Base-by-base conservation (phyloP, 108 stramenopile genomes). In the Skeletonema grethae region DNA sequence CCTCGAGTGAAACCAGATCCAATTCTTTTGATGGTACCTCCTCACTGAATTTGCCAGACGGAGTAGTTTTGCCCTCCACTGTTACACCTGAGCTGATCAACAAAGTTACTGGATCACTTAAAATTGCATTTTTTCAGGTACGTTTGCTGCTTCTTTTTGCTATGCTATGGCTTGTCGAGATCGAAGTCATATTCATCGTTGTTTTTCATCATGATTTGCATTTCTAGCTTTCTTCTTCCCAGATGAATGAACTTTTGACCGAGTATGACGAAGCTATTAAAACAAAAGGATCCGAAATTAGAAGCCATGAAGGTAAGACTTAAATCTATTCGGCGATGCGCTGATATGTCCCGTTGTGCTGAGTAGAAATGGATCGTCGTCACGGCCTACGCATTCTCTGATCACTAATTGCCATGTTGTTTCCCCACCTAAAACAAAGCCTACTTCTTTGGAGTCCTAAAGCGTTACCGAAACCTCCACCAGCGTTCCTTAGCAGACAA, bases 181-280 rank as follows among this genome's bases (percentile, higher is more conserved):
- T 20, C 31, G n/a, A 18, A 10, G 9, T 43, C 29, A 58, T 15
- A 57, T 28, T 13, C 57, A 63, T 5, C 39, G 71, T 18, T 29
- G 69, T 24, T 29, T 63, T 25, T 48, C 4, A 61, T 48, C 6
- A 16, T 61, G 7, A 56, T 75, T 30, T 39, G 50, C 22, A 53
- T n/a, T 18, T 61, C 20, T 18, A 65, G 35, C 62, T 95, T 28
- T 76, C 90, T 16, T 55, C 75, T 13, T 32, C 82, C 15, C 75
- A 87, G 16, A 87, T 88, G 70, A 89, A 82, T 39, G 90, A 95
- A 62, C 88, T 90, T 25, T 79, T 95, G 3, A 10, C 16, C 0
- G 93, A 95, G 66, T 92, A 88, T 53, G 89, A 95, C 39, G 85
- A 88, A 34, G 93, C 93, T 11, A 80, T 92, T 16, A 69, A 82